A percentile compares a stretch with the other conserved stretches of the same genome.
These are phyloP conservation scores for Monosporascus sp. DNA, from an alignment of 2,329 filamentous ascomycete species.

Conservation along the genomic window DNA sequence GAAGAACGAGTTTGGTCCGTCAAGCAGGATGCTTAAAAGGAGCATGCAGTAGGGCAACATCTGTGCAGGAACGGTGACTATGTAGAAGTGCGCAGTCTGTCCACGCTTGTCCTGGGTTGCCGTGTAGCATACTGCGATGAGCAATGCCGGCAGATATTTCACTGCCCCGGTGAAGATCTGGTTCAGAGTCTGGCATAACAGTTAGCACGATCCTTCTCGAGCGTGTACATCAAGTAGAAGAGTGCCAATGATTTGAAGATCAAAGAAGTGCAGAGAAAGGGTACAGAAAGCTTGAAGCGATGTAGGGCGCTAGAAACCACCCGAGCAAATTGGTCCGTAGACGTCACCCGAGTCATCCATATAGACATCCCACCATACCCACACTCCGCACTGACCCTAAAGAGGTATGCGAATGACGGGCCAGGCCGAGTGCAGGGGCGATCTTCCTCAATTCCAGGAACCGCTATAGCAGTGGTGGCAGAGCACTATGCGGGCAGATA, in stretches of 20 bases:
- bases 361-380: constrained; percentile 71
- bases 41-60: constrained; percentile 78
- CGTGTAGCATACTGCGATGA: constrained; percentile 77
- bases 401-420: constrained; percentile 64
- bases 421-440: constrained; percentile 58
- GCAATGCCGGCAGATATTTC: constrained; percentile 59
- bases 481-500: constrained; percentile 75
- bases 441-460: constrained; percentile 83
- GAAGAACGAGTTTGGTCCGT: constrained; percentile 50
- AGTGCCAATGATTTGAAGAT: constrained; percentile 1
- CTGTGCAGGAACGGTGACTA: constrained; percentile 78
- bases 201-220: constrained; percentile 16
- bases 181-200: constrained; percentile 41
- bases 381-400: constrained; percentile 58
- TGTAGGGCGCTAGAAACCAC: constrained; percentile 63
- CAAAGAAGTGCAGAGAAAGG: constrained; percentile 9
- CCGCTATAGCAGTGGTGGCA: constrained; percentile 65
- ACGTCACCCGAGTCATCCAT: constrained; percentile 62
- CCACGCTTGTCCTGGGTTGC: constrained; percentile 81
- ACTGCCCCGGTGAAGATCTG: constrained; percentile 44
- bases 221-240: neutral
- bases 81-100: constrained; percentile 69
- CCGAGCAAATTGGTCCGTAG: constrained; percentile 47
- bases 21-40: constrained; percentile 64
- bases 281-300: constrained; percentile 27